Conservation (phyloP, 1,139 yeast genomes). For the Hanseniaspora gamundiae region DNA sequence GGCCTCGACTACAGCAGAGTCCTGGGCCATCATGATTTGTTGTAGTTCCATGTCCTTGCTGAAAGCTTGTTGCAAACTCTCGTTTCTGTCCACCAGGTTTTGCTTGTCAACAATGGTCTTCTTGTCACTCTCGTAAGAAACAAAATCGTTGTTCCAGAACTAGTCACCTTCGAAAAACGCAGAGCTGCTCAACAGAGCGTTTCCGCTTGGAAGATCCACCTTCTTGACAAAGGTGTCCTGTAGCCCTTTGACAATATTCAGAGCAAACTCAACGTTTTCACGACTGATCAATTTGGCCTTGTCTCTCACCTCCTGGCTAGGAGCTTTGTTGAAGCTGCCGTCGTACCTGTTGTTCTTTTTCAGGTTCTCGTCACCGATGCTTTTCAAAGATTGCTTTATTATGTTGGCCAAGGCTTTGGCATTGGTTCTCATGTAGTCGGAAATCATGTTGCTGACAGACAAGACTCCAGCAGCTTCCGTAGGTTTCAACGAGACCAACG, state of each 20-base stretch:
- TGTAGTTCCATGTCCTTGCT: constrained; percentile 1
- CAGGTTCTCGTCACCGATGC: constrained; percentile 10
- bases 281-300: background rate
- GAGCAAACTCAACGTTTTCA: constrained; percentile 3
- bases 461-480: constrained; percentile 46
- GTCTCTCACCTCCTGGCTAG: constrained; percentile 1
- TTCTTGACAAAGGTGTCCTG: background rate
- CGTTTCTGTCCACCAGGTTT: constrained; percentile 9
- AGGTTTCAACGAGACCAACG: constrained; percentile 48
- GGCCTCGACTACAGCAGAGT: constrained; percentile 3
- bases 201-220: background rate
- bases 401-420: constrained; percentile 47
- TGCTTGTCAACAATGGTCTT: constrained; percentile 3
- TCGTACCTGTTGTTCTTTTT: background rate
- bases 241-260: background rate
- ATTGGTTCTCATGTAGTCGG: constrained; percentile 46
- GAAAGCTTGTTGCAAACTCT: constrained; percentile 7
- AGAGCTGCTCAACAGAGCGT: background rate
- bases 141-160: constrained; percentile 6
- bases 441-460: constrained; percentile 35
- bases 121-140: constrained; percentile 7
- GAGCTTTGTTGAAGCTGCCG: constrained; percentile 8
- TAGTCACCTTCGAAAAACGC: constrained; percentile 4
- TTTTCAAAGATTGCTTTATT: constrained; percentile 26
- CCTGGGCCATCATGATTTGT: constrained; percentile 2